phyloP scores from a whole-genome alignment of 306 rosid species.

The Sophora flavescens region DNA sequence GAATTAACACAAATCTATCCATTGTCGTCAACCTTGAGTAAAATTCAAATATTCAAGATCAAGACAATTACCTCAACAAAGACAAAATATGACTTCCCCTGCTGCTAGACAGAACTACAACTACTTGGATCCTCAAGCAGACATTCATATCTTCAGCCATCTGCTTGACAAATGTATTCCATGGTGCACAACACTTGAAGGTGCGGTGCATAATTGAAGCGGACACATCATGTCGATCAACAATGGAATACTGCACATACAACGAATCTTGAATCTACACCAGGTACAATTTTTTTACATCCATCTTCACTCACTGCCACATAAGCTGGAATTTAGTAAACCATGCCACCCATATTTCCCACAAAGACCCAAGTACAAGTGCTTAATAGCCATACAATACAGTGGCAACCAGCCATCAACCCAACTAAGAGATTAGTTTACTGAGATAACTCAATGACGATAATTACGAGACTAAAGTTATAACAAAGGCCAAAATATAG shows the following conservation, averaged over 20 bases:
- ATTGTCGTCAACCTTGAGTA: not conserved
- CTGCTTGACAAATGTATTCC: not conserved
- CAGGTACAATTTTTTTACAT: not conserved
- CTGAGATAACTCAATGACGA: not conserved
- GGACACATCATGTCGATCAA: not conserved
- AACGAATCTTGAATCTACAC: constrained; percentile 7
- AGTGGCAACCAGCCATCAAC: too few relatives aligned
- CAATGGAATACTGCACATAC: not conserved
- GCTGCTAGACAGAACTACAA: not conserved
- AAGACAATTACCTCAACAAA: not conserved
- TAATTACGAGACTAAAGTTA: not conserved
- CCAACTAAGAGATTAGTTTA: not conserved
- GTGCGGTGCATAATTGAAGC: not conserved
- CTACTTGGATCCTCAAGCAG: not conserved
- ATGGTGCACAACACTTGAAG: not conserved
- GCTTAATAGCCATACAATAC: not conserved
- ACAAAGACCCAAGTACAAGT: not conserved
- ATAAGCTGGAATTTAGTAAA: not conserved
- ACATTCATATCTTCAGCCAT: not conserved
- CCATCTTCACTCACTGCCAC: not conserved
- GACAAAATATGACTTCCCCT: not conserved
- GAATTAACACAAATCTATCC: not conserved
- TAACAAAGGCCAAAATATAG: not conserved
- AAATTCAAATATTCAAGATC: not conserved
- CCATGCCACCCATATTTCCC: not conserved